A percentile compares a stretch with the other conserved stretches of the same genome.
phyloP scores from a whole-genome alignment of 2,329 filamentous ascomycete genomes.

The Aspergillus fumigatus region DNA sequence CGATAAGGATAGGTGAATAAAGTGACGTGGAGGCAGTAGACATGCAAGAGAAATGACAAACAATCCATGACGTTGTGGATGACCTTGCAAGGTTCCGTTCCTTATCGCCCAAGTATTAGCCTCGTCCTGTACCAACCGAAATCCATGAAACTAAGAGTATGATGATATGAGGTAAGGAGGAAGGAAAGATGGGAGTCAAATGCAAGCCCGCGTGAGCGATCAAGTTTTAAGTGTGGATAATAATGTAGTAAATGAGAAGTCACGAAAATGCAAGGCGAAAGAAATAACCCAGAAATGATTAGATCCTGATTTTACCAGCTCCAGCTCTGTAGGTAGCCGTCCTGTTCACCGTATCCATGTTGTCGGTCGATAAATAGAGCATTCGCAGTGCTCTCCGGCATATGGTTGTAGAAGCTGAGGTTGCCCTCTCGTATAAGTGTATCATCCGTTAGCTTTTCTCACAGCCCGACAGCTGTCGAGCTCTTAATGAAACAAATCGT shows the following conservation, averaged over 20 bases:
- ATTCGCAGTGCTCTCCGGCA: neutral
- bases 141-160: neutral
- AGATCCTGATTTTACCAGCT: neutral
- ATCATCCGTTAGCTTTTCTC: slow-evolving; percentile 9
- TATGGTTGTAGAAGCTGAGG: slow-evolving; percentile 11
- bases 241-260: neutral
- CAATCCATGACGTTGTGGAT: neutral
- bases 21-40: slow-evolving; percentile 2
- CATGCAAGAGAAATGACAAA: neutral
- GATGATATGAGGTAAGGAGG: neutral
- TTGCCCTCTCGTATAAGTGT: slow-evolving; percentile 18
- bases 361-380: neutral
- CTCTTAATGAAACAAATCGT: slow-evolving; percentile 14
- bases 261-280: neutral
- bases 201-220: slow-evolving; percentile 14
- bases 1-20: slow-evolving; percentile 3
- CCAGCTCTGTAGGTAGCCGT: neutral
- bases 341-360: neutral
- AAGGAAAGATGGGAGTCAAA: slow-evolving; percentile 3
- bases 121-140: neutral
- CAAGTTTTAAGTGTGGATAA: slow-evolving; percentile 7
- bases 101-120: neutral
- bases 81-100: neutral
- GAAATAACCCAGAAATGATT: neutral
- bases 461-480: slow-evolving; percentile 5